These are phyloP conservation scores for Pterocarpus macrocarpus DNA, from an alignment of 306 rosid species.

Conservation along the genomic window DNA sequence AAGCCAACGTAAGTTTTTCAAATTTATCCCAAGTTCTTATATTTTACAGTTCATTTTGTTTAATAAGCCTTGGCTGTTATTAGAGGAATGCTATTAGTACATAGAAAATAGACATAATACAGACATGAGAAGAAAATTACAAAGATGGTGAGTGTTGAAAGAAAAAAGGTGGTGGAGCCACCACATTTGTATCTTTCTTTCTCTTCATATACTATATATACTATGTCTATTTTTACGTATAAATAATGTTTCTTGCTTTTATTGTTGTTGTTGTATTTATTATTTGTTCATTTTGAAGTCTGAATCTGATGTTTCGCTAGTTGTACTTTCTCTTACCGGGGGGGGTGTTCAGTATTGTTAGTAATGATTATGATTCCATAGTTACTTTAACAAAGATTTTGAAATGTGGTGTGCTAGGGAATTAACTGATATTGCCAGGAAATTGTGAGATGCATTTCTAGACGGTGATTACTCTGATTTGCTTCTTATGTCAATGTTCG, in stretches of 20 bases:
- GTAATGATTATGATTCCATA: not conserved
- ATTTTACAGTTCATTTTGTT: slow-evolving; percentile 5
- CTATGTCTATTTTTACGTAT: too few relatives aligned
- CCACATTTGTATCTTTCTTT: too few relatives aligned
- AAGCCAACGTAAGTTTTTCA: slow-evolving; percentile 65
- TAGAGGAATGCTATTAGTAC: not conserved
- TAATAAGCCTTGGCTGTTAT: not conserved
- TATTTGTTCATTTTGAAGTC: not conserved
- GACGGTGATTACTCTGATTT: not conserved
- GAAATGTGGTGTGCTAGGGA: not conserved
- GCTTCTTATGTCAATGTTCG: not conserved
- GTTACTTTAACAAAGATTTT: not conserved
- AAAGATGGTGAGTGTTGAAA: too few relatives aligned
- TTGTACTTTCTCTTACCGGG: not conserved
- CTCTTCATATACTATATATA: too few relatives aligned
- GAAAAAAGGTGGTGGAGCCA: too few relatives aligned
- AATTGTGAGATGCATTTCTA: not conserved
- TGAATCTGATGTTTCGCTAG: not conserved
- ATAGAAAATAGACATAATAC: too few relatives aligned
- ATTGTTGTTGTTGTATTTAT: not conserved
- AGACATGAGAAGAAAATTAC: too few relatives aligned
- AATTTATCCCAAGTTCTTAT: slow-evolving; percentile 11
- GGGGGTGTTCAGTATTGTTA: not conserved
- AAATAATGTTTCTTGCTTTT: too few relatives aligned
- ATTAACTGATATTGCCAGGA: slow-evolving; percentile 3